phyloP scores from a whole-genome alignment of 192 early-diverging fungal species.

The Backusella tuberculispora region DNA sequence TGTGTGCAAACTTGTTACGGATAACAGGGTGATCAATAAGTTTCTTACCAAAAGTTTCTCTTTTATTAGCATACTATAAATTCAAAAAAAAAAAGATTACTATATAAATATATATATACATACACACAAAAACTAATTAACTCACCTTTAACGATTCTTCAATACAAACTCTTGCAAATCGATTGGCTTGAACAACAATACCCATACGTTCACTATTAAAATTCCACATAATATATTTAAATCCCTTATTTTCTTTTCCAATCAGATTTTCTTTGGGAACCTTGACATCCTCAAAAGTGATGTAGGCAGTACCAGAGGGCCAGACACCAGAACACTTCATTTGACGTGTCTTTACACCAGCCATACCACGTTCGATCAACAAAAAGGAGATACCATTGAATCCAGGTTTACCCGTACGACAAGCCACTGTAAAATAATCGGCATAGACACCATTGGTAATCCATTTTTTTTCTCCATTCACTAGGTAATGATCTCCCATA shows the following conservation, averaged over 20 bases:
- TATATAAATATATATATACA: not conserved
- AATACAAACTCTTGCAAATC: conserved; percentile 86
- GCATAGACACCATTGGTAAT: conserved; percentile 83
- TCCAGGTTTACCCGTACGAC: conserved; percentile 75
- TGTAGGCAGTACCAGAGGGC: conserved; percentile 71
- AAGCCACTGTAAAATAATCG: conserved; percentile 82
- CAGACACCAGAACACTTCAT: conserved; percentile 84
- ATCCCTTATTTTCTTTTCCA: conserved; percentile 84
- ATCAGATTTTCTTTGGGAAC: conserved; percentile 84
- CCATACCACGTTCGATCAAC: conserved; percentile 73
- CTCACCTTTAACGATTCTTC: conserved; percentile 72
- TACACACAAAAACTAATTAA: not conserved
- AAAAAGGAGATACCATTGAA: conserved; percentile 78
- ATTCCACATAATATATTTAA: conserved; percentile 63
- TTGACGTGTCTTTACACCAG: conserved; percentile 78
- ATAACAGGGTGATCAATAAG: conserved; percentile 85
- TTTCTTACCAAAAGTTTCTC: conserved; percentile 86
- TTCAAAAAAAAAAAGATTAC: no score
- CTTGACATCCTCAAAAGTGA: conserved; percentile 84
- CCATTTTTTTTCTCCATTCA: conserved; percentile 90
- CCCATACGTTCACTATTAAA: conserved; percentile 86
- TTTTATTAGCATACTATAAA: conserved; percentile 72
- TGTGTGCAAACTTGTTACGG: conserved; percentile 78
- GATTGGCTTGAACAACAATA: conserved; percentile 81
- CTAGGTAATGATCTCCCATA: conserved; percentile 73